Percentiles rank a stretch among this genome's conserved stretches.
phyloP scores from a whole-genome alignment of 768 basidiomycete species.

The Termitomyces sp. region DNA sequence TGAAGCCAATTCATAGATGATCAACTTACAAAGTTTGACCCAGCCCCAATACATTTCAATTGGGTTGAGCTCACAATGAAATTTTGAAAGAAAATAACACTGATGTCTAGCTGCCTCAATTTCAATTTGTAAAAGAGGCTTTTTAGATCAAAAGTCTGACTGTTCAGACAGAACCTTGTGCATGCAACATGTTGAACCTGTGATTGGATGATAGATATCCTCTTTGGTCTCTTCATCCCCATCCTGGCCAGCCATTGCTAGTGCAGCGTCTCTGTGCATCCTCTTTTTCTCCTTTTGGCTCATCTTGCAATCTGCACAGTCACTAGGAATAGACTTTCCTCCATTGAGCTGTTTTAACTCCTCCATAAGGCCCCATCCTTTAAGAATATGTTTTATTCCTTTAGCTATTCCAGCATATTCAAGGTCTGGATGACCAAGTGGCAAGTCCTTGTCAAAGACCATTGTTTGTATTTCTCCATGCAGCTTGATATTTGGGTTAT shows the following conservation, averaged over 20 bases:
- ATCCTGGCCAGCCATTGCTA: background rate
- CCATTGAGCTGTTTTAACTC: conserved; percentile 2
- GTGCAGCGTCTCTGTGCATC: background rate
- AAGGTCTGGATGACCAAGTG: conserved; percentile 2
- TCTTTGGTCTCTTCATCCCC: background rate
- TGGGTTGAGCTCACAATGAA: background rate
- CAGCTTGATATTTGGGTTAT: background rate
- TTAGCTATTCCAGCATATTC: conserved; percentile 3
- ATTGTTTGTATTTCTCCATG: conserved; percentile 6
- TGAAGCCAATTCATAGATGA: background rate
- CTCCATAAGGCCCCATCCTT: conserved; percentile 2
- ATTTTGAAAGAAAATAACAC: background rate
- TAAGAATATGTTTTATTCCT: conserved; percentile 4
- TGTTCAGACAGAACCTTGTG: background rate
- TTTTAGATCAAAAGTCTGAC: background rate
- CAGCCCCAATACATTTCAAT: background rate
- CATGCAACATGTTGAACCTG: background rate
- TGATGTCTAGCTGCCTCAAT: background rate
- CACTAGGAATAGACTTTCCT: background rate
- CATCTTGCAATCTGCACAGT: background rate
- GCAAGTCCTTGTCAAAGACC: background rate
- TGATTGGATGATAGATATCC: background rate
- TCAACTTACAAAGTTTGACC: background rate
- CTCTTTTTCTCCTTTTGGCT: background rate
- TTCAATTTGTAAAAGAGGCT: background rate